Base-by-base conservation (phyloP, 805 yeast species). In the Isabelozyma gotoi region DNA sequence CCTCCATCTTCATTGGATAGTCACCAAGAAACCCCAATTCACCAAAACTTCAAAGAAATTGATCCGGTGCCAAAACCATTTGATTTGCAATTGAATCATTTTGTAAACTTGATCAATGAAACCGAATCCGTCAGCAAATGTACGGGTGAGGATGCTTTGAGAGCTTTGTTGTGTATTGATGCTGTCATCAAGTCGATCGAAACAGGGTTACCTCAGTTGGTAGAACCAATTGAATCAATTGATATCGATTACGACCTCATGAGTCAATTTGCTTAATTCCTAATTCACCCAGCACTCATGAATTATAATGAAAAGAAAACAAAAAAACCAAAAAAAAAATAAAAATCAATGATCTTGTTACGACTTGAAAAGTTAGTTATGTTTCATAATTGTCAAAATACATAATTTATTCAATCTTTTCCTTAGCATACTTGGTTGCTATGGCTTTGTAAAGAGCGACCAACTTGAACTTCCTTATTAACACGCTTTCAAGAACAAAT, bases 401-500 rank as follows among this genome's bases (percentile, higher is more conserved):
- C 27, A 2, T 21, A 31, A 31, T n/a, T 33, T 4, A 33, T 7
- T 33, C 36, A 15, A 33, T 2, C 19, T 33, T 33, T 15, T 14
- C n/a, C 19, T 33, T 33, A 10, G 51, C 43, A 48, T 46, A 59
- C 51, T 56, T 70, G 41, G 33, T 52, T 29, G 34, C 49, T 20
- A 60, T 47, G 39, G 36, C 49, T 36, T 42, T 60, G 57, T 46
- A 73, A 3, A 63, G 65, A 16, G 27, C 44, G 19, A 24, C 48
- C 50, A 61, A 60, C 36, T 52, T 50, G 53, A 70, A 67, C 52
- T 73, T 74, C 31, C 60, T 59, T 8, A 63, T 53, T 14, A 81
- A 57, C 0, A 53, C 57, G 39, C 47, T 51, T 46, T 77, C 82
- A n/a, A 73, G 49, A 11, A 81, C 29, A 53, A 71, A 72, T 39